Conservation (phyloP, 441 rosid species). For the Erysimum pusillum region DNA sequence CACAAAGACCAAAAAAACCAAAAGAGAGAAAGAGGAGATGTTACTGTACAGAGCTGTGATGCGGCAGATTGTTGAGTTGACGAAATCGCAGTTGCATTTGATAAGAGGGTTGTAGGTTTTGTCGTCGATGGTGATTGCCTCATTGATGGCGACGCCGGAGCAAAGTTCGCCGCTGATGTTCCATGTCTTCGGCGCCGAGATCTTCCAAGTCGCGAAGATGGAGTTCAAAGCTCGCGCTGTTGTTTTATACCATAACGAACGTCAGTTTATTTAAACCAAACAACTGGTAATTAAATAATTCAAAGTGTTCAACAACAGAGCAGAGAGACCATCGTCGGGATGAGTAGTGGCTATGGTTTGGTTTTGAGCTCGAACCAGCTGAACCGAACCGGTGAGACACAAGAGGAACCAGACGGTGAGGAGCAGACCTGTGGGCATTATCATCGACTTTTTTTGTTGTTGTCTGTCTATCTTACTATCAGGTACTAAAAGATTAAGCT, state of each 20-base stretch:
- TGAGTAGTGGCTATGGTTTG: conserved; percentile 32
- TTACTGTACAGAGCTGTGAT: conserved; percentile 55
- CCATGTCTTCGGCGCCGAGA: conserved; percentile 50
- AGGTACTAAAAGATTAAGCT: too few relatives aligned
- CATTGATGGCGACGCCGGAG: conserved; percentile 58
- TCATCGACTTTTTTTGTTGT: too few relatives aligned
- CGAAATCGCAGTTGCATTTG: conserved; percentile 65
- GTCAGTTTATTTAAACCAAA: too few relatives aligned
- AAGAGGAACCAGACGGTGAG: conserved; percentile 8
- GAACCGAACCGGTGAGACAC: conserved; percentile 21
- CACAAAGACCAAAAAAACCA: neutral
- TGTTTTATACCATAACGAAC: neutral
- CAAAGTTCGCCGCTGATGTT: conserved; percentile 67
- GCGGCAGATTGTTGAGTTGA: conserved; percentile 56
- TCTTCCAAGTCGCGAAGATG: conserved; percentile 57
- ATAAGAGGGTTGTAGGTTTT: conserved; percentile 51
- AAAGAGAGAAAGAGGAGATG: neutral
- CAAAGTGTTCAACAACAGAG: too few relatives aligned
- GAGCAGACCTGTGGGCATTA: neutral
- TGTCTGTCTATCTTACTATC: too few relatives aligned
- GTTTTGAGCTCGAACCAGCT: conserved; percentile 36
- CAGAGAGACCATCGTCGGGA: conserved; percentile 28
- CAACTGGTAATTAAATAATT: too few relatives aligned
- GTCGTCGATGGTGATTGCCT: conserved; percentile 44
- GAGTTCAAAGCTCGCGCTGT: conserved; percentile 59